Evolutionary conservation across 164 flowering plant genomes (phyloP), one percentile per base, ranked within the genome.

Genomic region (Umbellularia californica): DNA sequence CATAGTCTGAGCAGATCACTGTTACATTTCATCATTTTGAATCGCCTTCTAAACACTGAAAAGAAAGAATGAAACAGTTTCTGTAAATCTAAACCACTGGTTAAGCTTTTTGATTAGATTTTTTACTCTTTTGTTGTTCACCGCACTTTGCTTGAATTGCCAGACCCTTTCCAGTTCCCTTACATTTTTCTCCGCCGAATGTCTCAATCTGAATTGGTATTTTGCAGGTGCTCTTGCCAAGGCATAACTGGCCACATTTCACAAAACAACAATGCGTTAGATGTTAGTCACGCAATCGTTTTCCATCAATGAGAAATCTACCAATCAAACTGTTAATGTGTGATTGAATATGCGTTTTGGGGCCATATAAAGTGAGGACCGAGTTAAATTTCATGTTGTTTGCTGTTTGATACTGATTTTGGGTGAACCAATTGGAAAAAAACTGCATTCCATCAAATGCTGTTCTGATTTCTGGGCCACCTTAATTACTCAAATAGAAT

Each of bases 81-180:
- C 60, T 55, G 60, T 55, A 3, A 20, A 9, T 41, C 47, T 41
- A 41, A 41, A 9, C 47, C 47, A 41, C 47, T 14, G 20, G 17
- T 55, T 55, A 14, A 15, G n/a, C 60, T 13, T 55, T 27, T 20
- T 50, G 51, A 12, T 68, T 12, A 15, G n/a, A n/a, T 13, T 55
- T 27, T 20, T 50, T 51, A 12, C 70, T 12, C 73, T 72, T 71
- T 27, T 77, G 72, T 1, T 76, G 72, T 1, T 6, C 19, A 24
- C 41, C 72, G 15, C 97, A 92, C 69, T 62, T 82, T 58, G 85
- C 88, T 87, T 94, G 97, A 41, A 92, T 76, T 9, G 93, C 97
- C 50, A 94, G 83, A 30, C 80, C 72, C 85, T 92, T 94, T 4
- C 64, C 12, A 5, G 77, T 69, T 25, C 79, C 76, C 0, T 88